Evolutionary conservation across 1,284 basidiomycete genomes (phyloP), one percentile per base, ranked within the genome.

Genomic region (Veloboletus limbatus): DNA sequence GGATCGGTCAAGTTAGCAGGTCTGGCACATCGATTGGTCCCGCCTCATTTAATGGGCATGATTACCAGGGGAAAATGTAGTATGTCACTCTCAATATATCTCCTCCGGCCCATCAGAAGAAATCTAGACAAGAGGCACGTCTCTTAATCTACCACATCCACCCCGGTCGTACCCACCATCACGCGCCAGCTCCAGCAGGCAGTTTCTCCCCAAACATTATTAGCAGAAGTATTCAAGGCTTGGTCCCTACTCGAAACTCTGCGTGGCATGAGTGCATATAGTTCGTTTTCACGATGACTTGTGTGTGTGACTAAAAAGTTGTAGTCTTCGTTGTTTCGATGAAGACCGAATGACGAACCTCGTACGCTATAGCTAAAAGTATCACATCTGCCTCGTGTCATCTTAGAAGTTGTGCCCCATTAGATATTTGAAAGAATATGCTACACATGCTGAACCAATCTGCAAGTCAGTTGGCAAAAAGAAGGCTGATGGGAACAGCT

Each of bases 161-260:
- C 52, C 43, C 65, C 58, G 62, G 60, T 61, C 49, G 54, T 50
- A 34, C 31, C 57, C 49, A 54, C 47, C 36, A 41, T 45, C 49
- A 28, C 25, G 36, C 40, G 25, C 43, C 11, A n/a, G 11, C 40
- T 50, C 45, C 13, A 31, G 49, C 46, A 55, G 60, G 56, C 37
- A 48, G 51, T 24, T 33, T n/a, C 34, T 45, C 37, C 43, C 44
- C 45, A 40, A 43, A 60, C 45, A 42, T 48, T 42, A 37, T 40
- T 14, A 18, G 36, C 22, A 41, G 28, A 37, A 40, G 35, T 28
- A 45, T 43, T 46, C 49, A 28, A 44, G 40, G 10, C 10, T 51
- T 50, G 32, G 27, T 38, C 49, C 58, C 30, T 53, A 27, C 36
- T n/a, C n/a, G n/a, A 61, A 62, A 56, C 48, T 39, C 59, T 59